These are phyloP conservation scores for Colletotrichum sp. DNA, from an alignment of 2,329 filamentous ascomycete species.

Conservation along the genomic window DNA sequence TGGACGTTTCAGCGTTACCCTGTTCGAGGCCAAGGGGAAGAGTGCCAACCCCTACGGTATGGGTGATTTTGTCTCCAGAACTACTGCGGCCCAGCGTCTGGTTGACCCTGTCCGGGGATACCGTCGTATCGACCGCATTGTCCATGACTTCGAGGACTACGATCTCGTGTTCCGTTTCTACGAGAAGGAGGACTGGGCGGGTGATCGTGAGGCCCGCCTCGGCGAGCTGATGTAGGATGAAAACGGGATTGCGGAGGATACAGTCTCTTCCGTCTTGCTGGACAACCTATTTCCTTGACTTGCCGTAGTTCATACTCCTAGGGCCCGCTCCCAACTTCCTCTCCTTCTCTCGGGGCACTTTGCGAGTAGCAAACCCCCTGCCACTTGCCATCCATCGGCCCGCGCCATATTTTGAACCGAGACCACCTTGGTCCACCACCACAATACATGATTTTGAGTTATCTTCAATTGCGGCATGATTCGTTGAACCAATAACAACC, in stretches of 20 bases:
- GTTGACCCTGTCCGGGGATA: constrained; percentile 88
- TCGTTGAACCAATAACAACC: background rate
- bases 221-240: constrained; percentile 51
- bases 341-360: background rate
- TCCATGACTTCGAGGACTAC: constrained; percentile 97
- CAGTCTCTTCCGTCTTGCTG: background rate
- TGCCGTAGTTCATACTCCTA: background rate
- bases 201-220: constrained; percentile 56
- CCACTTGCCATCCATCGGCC: background rate
- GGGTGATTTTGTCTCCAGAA: constrained; percentile 43
- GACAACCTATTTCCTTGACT: background rate
- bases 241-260: background rate
- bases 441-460: constrained; percentile 7
- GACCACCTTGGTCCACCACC: background rate
- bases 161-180: constrained; percentile 97
- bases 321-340: background rate
- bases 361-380: background rate
- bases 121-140: constrained; percentile 87
- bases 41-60: constrained; percentile 45
- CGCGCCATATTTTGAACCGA: background rate
- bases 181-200: constrained; percentile 81
- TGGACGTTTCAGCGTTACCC: constrained; percentile 94
- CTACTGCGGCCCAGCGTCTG: constrained; percentile 48
- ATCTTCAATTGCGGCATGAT: background rate
- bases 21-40: constrained; percentile 86